Percentiles rank a stretch among this genome's conserved stretches.
Evolutionary conservation across 768 basidiomycete genomes (phyloP).

Genomic region (Crepidotus variabilis): DNA sequence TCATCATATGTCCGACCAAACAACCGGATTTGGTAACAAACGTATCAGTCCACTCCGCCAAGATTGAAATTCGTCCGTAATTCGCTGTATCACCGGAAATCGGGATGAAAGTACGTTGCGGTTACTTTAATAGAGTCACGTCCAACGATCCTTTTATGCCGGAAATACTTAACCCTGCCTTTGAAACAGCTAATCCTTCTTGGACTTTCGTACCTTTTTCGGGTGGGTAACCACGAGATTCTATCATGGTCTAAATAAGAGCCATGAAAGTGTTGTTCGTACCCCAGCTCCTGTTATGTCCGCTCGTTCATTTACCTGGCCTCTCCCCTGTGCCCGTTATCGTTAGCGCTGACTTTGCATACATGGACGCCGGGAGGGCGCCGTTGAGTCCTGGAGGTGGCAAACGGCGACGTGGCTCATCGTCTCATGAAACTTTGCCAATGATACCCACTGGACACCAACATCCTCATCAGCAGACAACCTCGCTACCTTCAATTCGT

Average conservation of each 20-base stretch:
- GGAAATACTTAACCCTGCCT: conserved; percentile 35
- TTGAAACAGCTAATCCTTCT: conserved; percentile 28
- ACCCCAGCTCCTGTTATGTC: conserved; percentile 30
- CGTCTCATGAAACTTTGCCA: conserved; percentile 14
- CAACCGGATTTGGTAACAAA: conserved; percentile 15
- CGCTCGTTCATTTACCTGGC: conserved; percentile 13
- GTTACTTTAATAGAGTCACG: conserved; percentile 29
- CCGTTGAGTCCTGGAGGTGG: conserved; percentile 19
- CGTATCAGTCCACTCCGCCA: conserved; percentile 19
- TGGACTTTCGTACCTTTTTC: conserved; percentile 35
- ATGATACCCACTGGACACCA: conserved; percentile 14
- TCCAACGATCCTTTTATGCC: conserved; percentile 29
- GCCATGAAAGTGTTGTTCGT: conserved; percentile 23
- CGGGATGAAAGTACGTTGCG: conserved; percentile 23
- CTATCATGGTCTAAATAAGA: conserved; percentile 21
- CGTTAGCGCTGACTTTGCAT: conserved; percentile 14
- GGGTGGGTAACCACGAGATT: conserved; percentile 25
- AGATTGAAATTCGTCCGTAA: conserved; percentile 21
- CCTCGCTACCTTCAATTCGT: conserved; percentile 62
- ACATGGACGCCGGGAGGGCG: conserved; percentile 23
- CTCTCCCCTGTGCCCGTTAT: conserved; percentile 14
- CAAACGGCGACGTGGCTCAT: conserved; percentile 21
- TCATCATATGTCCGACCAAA: conserved; percentile 14
- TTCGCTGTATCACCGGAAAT: conserved; percentile 31
- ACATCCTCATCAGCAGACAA: conserved; percentile 25